phyloP scores from a whole-genome alignment of 1,284 basidiomycete species.

The Ceratobasidium sp. region DNA sequence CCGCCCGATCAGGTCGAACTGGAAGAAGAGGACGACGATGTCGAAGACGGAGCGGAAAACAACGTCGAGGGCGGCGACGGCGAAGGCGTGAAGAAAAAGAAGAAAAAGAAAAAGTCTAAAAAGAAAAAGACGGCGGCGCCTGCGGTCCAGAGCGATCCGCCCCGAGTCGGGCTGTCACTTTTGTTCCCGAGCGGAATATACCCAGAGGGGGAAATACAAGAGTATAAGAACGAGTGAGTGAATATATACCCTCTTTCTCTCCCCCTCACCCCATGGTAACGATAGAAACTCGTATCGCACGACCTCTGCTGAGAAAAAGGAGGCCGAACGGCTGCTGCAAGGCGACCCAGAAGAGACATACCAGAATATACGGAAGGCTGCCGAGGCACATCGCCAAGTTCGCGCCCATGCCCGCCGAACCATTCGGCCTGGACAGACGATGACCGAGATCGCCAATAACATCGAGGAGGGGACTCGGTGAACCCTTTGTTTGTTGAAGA shows the following conservation, averaged over 20 bases:
- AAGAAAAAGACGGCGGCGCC: constrained; percentile 65
- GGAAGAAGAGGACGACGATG: constrained; percentile 47
- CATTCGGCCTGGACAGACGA: constrained; percentile 93
- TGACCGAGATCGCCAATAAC: constrained; percentile 93
- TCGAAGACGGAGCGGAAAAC: constrained; percentile 50
- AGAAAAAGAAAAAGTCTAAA: constrained; percentile 94
- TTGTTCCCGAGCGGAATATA: constrained; percentile 87
- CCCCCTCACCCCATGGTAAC: not conserved
- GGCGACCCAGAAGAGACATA: constrained; percentile 86
- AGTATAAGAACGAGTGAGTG: constrained; percentile 85
- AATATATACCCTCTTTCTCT: not conserved
- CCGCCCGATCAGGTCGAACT: constrained; percentile 30
- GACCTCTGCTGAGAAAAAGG: constrained; percentile 89
- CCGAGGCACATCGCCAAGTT: constrained; percentile 96
- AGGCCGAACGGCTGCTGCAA: constrained; percentile 77
- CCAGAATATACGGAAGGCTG: constrained; percentile 87
- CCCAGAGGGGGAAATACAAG: constrained; percentile 88
- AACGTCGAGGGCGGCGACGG: constrained; percentile 40
- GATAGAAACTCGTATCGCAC: constrained; percentile 83
- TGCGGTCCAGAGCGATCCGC: constrained; percentile 87
- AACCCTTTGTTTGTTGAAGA: not conserved
- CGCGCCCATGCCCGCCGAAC: constrained; percentile 78
- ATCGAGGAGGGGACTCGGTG: constrained; percentile 89
- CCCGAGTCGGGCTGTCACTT: constrained; percentile 86
- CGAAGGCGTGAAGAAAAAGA: constrained; percentile 70